Evolutionary conservation across 1,284 basidiomycete genomes (phyloP).

Genomic region (Rhodotorula sp.): DNA sequence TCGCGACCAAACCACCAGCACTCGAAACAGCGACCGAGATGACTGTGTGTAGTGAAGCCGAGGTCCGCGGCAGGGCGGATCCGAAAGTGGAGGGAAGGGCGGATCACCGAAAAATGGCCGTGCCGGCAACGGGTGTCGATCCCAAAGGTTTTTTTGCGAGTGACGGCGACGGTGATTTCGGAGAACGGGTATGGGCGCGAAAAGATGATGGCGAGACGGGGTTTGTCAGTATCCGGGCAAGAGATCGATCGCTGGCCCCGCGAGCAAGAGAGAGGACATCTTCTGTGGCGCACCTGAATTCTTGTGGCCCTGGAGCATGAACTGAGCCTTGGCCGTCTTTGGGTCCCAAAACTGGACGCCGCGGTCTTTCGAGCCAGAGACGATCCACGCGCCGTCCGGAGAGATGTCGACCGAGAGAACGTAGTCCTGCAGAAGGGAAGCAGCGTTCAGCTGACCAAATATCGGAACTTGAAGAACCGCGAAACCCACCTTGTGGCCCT

Average conservation of each 20-base stretch:
- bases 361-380: constrained; percentile 86
- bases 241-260: too few relatives aligned
- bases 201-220: too few relatives aligned
- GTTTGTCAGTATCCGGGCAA: too few relatives aligned
- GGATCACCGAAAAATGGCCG: too few relatives aligned
- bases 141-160: too few relatives aligned
- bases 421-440: constrained; percentile 58
- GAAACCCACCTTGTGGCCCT: constrained; percentile 74
- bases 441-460: not conserved
- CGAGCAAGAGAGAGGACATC: too few relatives aligned
- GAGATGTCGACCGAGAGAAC: constrained; percentile 75
- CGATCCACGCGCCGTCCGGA: constrained; percentile 81
- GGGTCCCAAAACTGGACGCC: constrained; percentile 87
- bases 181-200: too few relatives aligned
- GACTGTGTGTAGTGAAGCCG: constrained; percentile 54
- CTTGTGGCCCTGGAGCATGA: constrained; percentile 85
- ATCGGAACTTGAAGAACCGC: not conserved
- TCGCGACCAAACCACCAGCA: constrained; percentile 70
- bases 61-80: not conserved
- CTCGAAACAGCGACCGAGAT: constrained; percentile 80
- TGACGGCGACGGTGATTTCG: not conserved
- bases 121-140: too few relatives aligned
- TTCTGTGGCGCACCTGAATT: constrained; percentile 62
- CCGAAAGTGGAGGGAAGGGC: too few relatives aligned
- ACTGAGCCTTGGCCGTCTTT: constrained; percentile 67